Evolutionary conservation across 441 rosid species (phyloP), one percentile per base, ranked within the genome.

Genomic region (Biscutella auriculata): DNA sequence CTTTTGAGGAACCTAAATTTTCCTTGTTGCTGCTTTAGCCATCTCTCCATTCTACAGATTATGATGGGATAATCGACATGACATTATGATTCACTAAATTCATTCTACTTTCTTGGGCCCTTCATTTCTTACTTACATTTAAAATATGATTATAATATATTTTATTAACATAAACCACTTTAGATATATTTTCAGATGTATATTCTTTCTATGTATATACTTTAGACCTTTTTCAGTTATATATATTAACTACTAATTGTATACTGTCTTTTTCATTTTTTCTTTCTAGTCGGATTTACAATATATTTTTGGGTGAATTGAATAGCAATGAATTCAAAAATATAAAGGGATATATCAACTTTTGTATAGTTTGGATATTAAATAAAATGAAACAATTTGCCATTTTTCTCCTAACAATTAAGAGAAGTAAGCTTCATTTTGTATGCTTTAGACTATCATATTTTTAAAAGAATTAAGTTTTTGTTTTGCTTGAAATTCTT

Each of bases 1-100:
- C 72, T 60, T 67, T 67, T 67, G 62, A 67, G 71, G 67, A 47
- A 60, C 67, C 46, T 67, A 46, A 67, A 67, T 57, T 54, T 58
- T 51, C 48, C 49, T 65, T 65, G 58, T 40, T 65, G 52, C 4
- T 50, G 59, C 48, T 50, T 50, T 42, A 42, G 64, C 55, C 33
- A 44, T 60, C 57, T 46, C 62, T 53, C 66, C 62, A 60, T 62
- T 67, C 62, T 54, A 46, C 10, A 60, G 45, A 60, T 67, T 67
- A 67, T 67, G 66, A 67, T 67, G 57, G 46, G 21, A 39, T 60
- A 53, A 45, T 67, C 52, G 66, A 54, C 67, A 53, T 2, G 52
- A 60, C 62, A 53, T 67, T 60, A 60, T 67, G 57, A 67, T 46
- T 53, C 62, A 50, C 70, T 51, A 35, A 16, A 26, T 66, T 52